Evolutionary conservation across 2,329 filamentous ascomycete genomes (phyloP), one percentile per base, ranked within the genome.

Genomic region (Aschersonia sp.): DNA sequence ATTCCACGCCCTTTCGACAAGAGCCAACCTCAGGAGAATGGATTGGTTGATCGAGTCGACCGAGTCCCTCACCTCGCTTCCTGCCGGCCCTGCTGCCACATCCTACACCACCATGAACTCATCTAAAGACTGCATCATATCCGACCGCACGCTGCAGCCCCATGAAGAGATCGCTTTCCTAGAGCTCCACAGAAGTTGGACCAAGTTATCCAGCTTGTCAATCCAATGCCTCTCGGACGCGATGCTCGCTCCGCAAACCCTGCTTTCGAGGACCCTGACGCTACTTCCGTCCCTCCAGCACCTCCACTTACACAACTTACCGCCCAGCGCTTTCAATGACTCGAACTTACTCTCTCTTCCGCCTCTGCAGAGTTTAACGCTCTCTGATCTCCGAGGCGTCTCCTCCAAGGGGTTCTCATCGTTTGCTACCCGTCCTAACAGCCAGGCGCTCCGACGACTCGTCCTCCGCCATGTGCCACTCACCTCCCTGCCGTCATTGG

Each of bases 161-260:
- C 51, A 52, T 29, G 63, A 69, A 32, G 65, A 67, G 47, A 57
- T 66, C 4, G 62, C 67, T 1, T 77, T 79, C 51, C 59, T 75
- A 38, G 64, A 69, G 7, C 65, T 71, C 44, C 77, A 82, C 58
- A 58, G 65, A 32, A 67, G 71, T 52, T 83, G 78, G 80, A 58
- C 63, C 9, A 61, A 69, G n/a, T 65, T 84, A 4, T 66, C 70
- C 38, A 77, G 69, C 1, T 59, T 84, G 28, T 72, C 77, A 2
- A 67, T 84, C 40, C 75, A 82, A 56, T 80, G 76, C 53, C 65
- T 72, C 6, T 71, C 75, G 0, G 76, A 75, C 2, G 75, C 75
- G 1, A 72, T 70, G 1, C 60, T 80, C 4, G 69, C 72, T 0
- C 72, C 78, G 0, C 64, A 70, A n/a, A 67, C 66, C 3, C 65